Evolutionary conservation across 768 basidiomycete species (phyloP).

Genomic region (Trametes punicea): DNA sequence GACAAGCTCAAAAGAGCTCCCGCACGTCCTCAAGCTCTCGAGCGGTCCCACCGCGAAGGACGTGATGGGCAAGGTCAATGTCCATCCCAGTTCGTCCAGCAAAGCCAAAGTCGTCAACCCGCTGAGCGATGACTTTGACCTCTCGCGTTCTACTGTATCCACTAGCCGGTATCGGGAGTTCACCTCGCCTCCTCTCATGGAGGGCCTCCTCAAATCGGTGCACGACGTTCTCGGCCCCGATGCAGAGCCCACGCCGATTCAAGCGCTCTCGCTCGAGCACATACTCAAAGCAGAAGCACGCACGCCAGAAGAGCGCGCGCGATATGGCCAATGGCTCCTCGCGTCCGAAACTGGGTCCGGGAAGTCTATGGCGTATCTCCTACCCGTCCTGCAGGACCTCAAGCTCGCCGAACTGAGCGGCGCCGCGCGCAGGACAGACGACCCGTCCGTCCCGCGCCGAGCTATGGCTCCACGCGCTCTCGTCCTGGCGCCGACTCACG

Average conservation of each 20-base stretch:
- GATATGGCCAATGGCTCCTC: slow-evolving; percentile 53
- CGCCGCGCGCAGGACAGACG: neutral
- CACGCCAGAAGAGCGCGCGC: slow-evolving; percentile 34
- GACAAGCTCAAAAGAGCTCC: neutral
- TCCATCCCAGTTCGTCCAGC: neutral
- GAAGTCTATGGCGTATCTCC: slow-evolving; percentile 86
- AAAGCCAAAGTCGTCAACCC: slow-evolving; percentile 24
- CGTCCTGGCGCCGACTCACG: slow-evolving; percentile 85
- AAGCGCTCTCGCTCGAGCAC: slow-evolving; percentile 67
- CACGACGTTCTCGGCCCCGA: slow-evolving; percentile 53
- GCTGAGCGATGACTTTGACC: slow-evolving; percentile 37
- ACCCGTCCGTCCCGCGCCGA: slow-evolving; percentile 15
- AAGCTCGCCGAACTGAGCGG: slow-evolving; percentile 56
- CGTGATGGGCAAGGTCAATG: neutral
- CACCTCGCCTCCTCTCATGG: slow-evolving; percentile 65
- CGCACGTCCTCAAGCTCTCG: neutral
- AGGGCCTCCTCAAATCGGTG: slow-evolving; percentile 58
- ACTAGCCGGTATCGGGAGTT: slow-evolving; percentile 41
- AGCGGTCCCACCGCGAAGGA: neutral
- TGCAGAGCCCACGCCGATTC: slow-evolving; percentile 73
- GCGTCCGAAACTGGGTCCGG: slow-evolving; percentile 91
- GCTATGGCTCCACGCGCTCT: slow-evolving; percentile 69
- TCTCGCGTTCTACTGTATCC: slow-evolving; percentile 26
- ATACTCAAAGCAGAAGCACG: slow-evolving; percentile 38
- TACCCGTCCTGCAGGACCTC: slow-evolving; percentile 77